phyloP scores from a whole-genome alignment of 2,329 filamentous ascomycete genomes.

The Colletotrichum cuscutae region DNA sequence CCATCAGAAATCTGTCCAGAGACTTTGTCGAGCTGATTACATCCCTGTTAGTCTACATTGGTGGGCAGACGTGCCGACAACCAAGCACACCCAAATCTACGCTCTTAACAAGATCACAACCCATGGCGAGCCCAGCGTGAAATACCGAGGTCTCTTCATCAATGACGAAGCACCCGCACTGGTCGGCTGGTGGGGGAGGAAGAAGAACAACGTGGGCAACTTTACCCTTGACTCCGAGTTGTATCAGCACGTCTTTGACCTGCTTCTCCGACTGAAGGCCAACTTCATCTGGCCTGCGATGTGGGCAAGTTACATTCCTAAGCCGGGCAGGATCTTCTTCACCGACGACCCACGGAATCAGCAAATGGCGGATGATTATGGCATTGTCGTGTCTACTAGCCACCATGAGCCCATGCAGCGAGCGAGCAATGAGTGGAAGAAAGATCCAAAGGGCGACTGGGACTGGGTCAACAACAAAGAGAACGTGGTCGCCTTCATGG shows the following conservation, averaged over 20 bases:
- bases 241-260: constrained; percentile 74
- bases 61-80: constrained; percentile 67
- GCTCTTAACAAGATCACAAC: constrained; percentile 45
- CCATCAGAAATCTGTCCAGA: too few species aligned
- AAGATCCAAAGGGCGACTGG: constrained; percentile 67
- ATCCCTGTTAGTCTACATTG: constrained; percentile 59
- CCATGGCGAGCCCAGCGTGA: constrained; percentile 65
- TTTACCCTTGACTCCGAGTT: constrained; percentile 60
- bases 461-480: constrained; percentile 73
- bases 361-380: constrained; percentile 74
- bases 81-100: constrained; percentile 58
- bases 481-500: constrained; percentile 72
- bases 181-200: constrained; percentile 21
- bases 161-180: constrained; percentile 59
- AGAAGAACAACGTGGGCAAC: constrained; percentile 5
- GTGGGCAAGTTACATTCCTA: constrained; percentile 42
- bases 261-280: constrained; percentile 72
- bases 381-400: constrained; percentile 74
- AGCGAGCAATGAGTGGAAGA: constrained; percentile 61
- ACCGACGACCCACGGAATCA: constrained; percentile 74
- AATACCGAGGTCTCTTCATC: constrained; percentile 71
- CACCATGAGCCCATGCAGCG: constrained; percentile 76
- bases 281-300: constrained; percentile 77
- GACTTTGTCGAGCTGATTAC: not conserved
- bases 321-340: constrained; percentile 75